Evolutionary conservation across 495 filamentous ascomycete genomes (phyloP).

Genomic region (Xylaria longipes): DNA sequence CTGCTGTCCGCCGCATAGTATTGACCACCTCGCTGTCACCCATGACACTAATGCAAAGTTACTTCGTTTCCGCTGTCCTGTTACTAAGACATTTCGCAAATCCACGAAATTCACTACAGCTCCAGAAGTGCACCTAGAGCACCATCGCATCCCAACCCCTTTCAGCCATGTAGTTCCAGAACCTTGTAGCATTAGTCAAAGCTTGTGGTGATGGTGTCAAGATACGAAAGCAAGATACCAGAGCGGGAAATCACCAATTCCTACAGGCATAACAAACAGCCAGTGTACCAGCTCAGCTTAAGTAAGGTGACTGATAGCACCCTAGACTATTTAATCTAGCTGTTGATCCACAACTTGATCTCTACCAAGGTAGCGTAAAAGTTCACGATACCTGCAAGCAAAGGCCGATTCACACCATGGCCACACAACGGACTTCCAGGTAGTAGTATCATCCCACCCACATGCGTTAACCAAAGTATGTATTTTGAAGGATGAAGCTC

Average conservation of each 20-base stretch:
- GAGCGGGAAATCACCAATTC: not conserved
- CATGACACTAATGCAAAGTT: not conserved
- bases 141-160: not conserved
- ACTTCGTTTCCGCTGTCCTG: not conserved
- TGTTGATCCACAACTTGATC: not conserved
- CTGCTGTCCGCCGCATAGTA: too few relatives aligned
- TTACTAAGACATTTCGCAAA: not conserved
- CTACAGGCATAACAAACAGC: not conserved
- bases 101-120: not conserved
- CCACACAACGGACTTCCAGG: not conserved
- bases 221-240: not conserved
- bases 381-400: not conserved
- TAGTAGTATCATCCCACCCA: not conserved
- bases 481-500: slow-evolving; percentile 28
- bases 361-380: not conserved
- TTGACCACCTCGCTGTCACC: not conserved
- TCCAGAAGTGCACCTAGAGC: not conserved
- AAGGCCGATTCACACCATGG: not conserved
- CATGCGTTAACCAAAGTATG: slow-evolving; percentile 9
- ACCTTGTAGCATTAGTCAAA: not conserved
- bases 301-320: not conserved
- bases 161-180: not conserved
- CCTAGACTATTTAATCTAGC: not conserved
- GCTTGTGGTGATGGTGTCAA: not conserved
- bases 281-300: not conserved